phyloP scores from a whole-genome alignment of 176 grass and related monocot genomes.

The Zoysia japonica region DNA sequence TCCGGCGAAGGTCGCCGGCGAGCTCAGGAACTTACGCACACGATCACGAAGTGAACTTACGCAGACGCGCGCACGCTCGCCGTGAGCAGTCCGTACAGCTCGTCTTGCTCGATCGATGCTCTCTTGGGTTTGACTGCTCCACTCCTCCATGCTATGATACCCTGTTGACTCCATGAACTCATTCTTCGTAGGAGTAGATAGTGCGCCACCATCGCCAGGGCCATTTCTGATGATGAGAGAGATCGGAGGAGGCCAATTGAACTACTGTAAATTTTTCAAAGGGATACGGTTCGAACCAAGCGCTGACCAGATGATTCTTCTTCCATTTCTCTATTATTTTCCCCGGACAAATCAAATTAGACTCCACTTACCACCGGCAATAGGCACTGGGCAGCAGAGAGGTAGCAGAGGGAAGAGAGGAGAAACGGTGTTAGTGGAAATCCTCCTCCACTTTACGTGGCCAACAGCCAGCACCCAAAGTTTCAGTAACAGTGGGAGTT shows the following conservation, averaged over 20 bases:
- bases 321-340: not conserved
- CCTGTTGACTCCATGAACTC: not conserved
- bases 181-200: not conserved
- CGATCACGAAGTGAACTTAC: no score
- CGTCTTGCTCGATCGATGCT: conserved; percentile 56
- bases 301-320: not conserved
- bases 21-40: conserved; percentile 54
- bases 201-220: not conserved
- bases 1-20: conserved; percentile 40
- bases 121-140: not conserved
- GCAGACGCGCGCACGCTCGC: conserved; percentile 65
- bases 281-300: no score
- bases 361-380: not conserved
- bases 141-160: not conserved
- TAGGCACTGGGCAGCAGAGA: not conserved
- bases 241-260: not conserved
- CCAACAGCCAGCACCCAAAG: not conserved
- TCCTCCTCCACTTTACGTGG: conserved; percentile 39
- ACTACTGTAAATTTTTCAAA: not conserved
- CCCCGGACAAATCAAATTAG: not conserved
- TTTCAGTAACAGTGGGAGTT: not conserved
- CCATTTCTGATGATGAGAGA: not conserved
- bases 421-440: not conserved
- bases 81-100: conserved; percentile 83
- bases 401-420: not conserved